These are phyloP conservation scores for Ilyonectria sp. DNA, from an alignment of 2,329 filamentous ascomycete genomes.

Conservation along the genomic window DNA sequence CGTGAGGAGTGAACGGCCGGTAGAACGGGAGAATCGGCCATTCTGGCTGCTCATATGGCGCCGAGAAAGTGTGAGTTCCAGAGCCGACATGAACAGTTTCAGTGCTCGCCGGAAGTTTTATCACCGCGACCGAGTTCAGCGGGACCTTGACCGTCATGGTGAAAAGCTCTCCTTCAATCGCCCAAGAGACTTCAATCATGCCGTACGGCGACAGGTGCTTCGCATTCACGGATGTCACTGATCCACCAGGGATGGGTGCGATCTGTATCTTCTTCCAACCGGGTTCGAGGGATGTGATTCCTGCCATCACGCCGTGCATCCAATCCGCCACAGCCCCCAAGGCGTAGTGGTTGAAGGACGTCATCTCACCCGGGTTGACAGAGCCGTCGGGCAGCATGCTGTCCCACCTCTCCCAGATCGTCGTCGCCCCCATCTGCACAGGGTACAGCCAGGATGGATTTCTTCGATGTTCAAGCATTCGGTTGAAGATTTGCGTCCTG, in stretches of 20 bases:
- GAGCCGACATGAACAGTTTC: neutral
- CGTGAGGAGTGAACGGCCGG: neutral
- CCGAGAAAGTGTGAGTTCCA: neutral
- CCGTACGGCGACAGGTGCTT: neutral
- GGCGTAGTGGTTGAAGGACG: constrained; percentile 60
- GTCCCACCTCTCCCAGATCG: constrained; percentile 61
- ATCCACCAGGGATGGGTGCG: neutral
- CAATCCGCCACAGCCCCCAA: constrained; percentile 54
- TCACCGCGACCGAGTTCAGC: neutral
- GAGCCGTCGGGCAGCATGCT: constrained; percentile 54
- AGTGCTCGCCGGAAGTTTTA: neutral
- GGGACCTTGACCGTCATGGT: neutral
- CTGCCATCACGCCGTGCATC: neutral
- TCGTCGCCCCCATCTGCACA: constrained; percentile 57
- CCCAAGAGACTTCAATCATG: neutral
- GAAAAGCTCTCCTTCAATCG: neutral
- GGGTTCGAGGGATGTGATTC: neutral
- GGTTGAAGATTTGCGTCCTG: neutral
- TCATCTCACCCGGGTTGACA: constrained; percentile 59
- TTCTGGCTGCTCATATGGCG: neutral
- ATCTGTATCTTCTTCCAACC: neutral
- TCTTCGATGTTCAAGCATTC: constrained; percentile 31
- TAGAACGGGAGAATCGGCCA: neutral
- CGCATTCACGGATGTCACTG: neutral
- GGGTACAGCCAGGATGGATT: constrained; percentile 57